Base-by-base conservation (phyloP, 2,329 filamentous ascomycete genomes). In the Neurospora sp. region DNA sequence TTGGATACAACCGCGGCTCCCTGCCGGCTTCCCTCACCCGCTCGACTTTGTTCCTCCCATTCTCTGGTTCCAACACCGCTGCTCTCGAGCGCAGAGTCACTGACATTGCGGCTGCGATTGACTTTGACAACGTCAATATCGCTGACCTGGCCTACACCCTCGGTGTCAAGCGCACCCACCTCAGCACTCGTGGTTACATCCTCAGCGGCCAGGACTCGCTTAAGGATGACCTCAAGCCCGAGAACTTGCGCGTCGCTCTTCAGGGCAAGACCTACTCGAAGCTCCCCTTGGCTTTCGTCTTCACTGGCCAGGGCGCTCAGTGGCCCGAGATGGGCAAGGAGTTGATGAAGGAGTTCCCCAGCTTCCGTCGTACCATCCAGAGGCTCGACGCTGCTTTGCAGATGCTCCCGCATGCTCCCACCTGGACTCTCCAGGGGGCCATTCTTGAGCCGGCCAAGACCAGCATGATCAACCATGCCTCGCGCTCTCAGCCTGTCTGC, bases 281-380 rank as follows among this genome's bases (percentile, higher is more conserved):
- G 8, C 67, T 68, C 39, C 17, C 11, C n/a, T 17, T 74, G 10
- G 70, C 70, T 8, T 77, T 75, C 46, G 73, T 76, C 39, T 78
- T 78, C 70, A 78, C 76, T 1, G 78, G 78, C 8, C 78, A 79
- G 67, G 78, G 77, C 0, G 75, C 78, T 0, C 78, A 79, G 46
- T 79, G 75, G 69, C 23, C 74, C 0, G 65, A 70, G 4, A 80
- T 81, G 79, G 78, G 74, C 2, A 73, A 70, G 11, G 75, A 78
- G 19, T 72, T 79, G 2, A 66, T 80, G 8, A 41, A 52, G 3
- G 19, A 70, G 6, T 72, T 70, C 17, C 28, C 37, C 1, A 23
- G 17, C 17, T 78, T 78, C 68, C 67, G 67, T 0, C 38, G 39
- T 0, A 74, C 71, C 1, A 75, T 77, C 2, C 65, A 65, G 0